Percentiles rank a stretch among this genome's conserved stretches.
These are phyloP conservation scores for Rhododendron molle DNA, from an alignment of 148 eudicot species.

Conservation along the genomic window DNA sequence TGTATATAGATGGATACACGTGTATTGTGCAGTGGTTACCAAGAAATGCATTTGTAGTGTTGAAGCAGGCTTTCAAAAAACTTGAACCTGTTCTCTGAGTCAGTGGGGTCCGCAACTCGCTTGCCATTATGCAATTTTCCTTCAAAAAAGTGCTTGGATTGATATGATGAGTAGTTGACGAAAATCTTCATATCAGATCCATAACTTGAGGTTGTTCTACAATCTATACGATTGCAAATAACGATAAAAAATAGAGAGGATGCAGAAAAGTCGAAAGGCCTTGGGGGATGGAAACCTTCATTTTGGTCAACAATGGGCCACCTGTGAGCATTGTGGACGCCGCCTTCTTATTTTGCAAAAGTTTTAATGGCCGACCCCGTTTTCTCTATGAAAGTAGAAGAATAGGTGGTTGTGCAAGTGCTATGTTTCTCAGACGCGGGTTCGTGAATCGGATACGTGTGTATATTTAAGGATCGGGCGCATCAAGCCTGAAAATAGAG, in stretches of 20 bases:
- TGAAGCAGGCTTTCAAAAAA: slow-evolving; percentile 38
- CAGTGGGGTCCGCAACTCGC: slow-evolving; percentile 16
- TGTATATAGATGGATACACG: neutral
- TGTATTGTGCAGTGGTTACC: slow-evolving; percentile 9
- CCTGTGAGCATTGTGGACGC: neutral
- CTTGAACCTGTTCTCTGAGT: slow-evolving; percentile 24
- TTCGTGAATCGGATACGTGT: too few relatives aligned
- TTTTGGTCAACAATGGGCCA: neutral
- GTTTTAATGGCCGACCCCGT: neutral
- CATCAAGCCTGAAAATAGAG: too few relatives aligned
- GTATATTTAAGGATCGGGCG: too few relatives aligned
- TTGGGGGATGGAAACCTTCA: neutral
- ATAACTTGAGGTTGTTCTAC: neutral
- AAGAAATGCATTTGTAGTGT: slow-evolving; percentile 33
- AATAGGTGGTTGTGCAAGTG: neutral
- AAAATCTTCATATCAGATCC: neutral
- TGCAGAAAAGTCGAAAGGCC: neutral
- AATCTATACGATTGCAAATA: neutral
- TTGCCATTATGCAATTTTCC: slow-evolving; percentile 7
- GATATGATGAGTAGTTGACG: neutral
- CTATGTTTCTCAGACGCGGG: too few relatives aligned
- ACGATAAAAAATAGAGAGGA: neutral
- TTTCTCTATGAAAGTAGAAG: neutral
- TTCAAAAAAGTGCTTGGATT: neutral
- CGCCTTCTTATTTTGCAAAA: neutral